Percentiles rank a stretch among this genome's conserved stretches.
Conservation (phyloP, 192 early-diverging fungal species). For the Coemansia sp. region DNA sequence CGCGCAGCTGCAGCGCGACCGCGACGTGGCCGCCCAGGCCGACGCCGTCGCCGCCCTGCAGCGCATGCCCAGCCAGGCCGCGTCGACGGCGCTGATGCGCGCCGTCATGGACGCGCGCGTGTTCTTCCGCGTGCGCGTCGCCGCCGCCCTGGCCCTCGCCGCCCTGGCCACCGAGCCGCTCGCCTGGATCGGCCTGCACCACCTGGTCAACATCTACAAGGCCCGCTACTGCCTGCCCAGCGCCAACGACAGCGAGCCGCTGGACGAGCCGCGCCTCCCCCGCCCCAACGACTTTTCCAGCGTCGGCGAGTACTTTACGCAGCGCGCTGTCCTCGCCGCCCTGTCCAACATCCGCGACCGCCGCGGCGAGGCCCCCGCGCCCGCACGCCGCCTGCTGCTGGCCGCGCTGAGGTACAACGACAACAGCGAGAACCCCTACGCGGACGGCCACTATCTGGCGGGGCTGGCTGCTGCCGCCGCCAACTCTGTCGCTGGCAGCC, state of each 20-base stretch:
- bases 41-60: slow-evolving; percentile 77
- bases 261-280: slow-evolving; percentile 60
- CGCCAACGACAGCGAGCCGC: slow-evolving; percentile 16
- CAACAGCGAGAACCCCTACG: slow-evolving; percentile 85
- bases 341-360: slow-evolving; percentile 71
- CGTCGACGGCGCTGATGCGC: slow-evolving; percentile 74
- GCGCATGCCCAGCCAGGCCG: slow-evolving; percentile 63
- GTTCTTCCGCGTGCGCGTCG: slow-evolving; percentile 87
- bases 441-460: slow-evolving; percentile 80
- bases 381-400: slow-evolving; percentile 69
- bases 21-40: slow-evolving; percentile 89
- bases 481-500: slow-evolving; percentile 61
- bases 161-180: slow-evolving; percentile 60
- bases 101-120: slow-evolving; percentile 76
- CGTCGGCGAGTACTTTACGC: slow-evolving; percentile 88
- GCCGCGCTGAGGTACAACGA: slow-evolving; percentile 89
- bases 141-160: slow-evolving; percentile 73
- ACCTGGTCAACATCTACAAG: slow-evolving; percentile 74
- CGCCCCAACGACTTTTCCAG: slow-evolving; percentile 88
- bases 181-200: slow-evolving; percentile 70
- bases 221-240: slow-evolving; percentile 70
- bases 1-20: slow-evolving; percentile 84
- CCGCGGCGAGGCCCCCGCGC: slow-evolving; percentile 63
- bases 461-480: slow-evolving; percentile 74
- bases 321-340: slow-evolving; percentile 79